phyloP scores from a whole-genome alignment of 2,329 filamentous ascomycete species.

The Ceratocystis huliohia region DNA sequence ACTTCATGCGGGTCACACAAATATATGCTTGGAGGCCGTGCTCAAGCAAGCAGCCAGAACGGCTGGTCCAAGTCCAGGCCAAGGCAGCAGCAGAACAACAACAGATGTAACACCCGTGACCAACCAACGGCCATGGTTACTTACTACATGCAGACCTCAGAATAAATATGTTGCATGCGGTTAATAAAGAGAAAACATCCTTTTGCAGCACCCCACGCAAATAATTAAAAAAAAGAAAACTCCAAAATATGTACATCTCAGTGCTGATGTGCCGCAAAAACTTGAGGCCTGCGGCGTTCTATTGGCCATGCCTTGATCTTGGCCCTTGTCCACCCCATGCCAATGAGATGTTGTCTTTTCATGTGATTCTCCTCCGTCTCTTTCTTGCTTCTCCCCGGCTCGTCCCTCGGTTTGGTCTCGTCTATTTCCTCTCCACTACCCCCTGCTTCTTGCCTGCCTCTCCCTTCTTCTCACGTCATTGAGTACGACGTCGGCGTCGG shows the following conservation, averaged over 20 bases:
- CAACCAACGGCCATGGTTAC: no score
- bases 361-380: neutral
- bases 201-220: neutral
- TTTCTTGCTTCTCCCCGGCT: neutral
- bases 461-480: conserved; percentile 7
- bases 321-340: neutral
- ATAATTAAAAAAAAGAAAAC: neutral
- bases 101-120: no score
- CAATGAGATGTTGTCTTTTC: neutral
- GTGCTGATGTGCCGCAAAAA: neutral
- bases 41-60: no score
- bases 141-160: no score
- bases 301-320: neutral
- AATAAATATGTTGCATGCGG: no score
- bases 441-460: neutral
- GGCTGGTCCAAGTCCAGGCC: no score
- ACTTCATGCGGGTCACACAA: no score
- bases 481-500: conserved; percentile 19
- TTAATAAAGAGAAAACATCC: neutral
- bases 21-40: no score
- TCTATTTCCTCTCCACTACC: neutral
- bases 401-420: neutral
- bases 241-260: conserved; percentile 5
- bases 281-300: neutral
- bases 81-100: no score